A percentile compares a stretch with the other conserved stretches of the same genome.
These are phyloP conservation scores for Quaeritorhiza haematococci DNA, from an alignment of 371 early-diverging fungal genomes.

Conservation along the genomic window DNA sequence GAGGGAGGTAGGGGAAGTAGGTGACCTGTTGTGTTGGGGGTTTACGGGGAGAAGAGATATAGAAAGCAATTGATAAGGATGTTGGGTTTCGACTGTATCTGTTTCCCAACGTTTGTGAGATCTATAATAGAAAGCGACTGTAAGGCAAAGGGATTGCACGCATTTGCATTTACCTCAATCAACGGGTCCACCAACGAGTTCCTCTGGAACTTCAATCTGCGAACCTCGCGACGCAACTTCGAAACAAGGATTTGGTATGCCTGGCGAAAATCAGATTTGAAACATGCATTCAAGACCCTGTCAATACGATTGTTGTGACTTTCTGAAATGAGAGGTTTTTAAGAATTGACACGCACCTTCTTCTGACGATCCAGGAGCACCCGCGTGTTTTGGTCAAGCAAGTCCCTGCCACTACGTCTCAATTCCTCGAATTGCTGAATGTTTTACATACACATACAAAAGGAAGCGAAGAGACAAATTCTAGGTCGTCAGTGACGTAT, in stretches of 20 bases:
- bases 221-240: slow-evolving; percentile 30
- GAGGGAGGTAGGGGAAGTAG: slow-evolving; percentile 37
- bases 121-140: too few relatives aligned
- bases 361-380: slow-evolving; percentile 33
- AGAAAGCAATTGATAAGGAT: neutral
- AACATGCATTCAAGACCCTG: neutral
- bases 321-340: neutral
- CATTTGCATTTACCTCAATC: slow-evolving; percentile 21
- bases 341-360: slow-evolving; percentile 15
- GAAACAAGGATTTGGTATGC: slow-evolving; percentile 36
- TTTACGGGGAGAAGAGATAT: neutral
- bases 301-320: neutral
- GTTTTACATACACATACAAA: neutral
- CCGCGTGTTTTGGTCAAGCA: slow-evolving; percentile 23
- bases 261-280: slow-evolving; percentile 3
- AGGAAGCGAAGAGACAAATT: neutral
- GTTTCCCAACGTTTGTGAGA: neutral
- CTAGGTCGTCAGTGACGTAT: too few relatives aligned
- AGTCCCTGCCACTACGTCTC: neutral
- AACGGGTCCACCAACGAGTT: slow-evolving; percentile 35
- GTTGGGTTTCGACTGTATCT: neutral
- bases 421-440: neutral
- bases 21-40: slow-evolving; percentile 6
- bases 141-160: neutral
- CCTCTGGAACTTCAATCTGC: slow-evolving; percentile 32